Evolutionary conservation across 768 basidiomycete genomes (phyloP).

Genomic region (Cyclocybe aegerita): DNA sequence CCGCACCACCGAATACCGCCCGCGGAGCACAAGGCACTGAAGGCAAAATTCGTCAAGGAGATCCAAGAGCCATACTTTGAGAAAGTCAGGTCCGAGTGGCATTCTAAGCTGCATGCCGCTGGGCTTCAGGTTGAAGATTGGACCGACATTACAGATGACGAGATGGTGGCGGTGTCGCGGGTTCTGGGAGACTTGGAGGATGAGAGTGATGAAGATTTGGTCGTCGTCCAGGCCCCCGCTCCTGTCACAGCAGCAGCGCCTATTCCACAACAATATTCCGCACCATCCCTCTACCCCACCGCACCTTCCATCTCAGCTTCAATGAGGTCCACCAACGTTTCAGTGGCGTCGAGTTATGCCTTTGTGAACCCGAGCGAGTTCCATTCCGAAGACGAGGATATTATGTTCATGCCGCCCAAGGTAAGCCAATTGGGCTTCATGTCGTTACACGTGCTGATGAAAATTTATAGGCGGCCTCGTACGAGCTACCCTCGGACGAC

Average conservation of each 20-base stretch:
- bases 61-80: slow-evolving; percentile 32
- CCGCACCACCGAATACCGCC: slow-evolving; percentile 15
- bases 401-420: slow-evolving; percentile 30
- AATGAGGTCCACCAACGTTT: slow-evolving; percentile 33
- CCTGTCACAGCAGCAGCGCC: slow-evolving; percentile 9
- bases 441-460: slow-evolving; percentile 14
- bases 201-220: slow-evolving; percentile 28
- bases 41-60: slow-evolving; percentile 21
- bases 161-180: slow-evolving; percentile 31
- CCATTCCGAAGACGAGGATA: slow-evolving; percentile 37
- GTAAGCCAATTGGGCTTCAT: slow-evolving; percentile 22
- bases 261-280: slow-evolving; percentile 14
- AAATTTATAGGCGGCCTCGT: slow-evolving; percentile 21
- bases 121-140: slow-evolving; percentile 42
- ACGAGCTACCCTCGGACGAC: slow-evolving; percentile 29
- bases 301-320: slow-evolving; percentile 31
- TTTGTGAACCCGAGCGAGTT: slow-evolving; percentile 44
- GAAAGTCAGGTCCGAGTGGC: slow-evolving; percentile 41
- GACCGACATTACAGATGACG: slow-evolving; percentile 39
- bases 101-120: slow-evolving; percentile 28
- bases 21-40: slow-evolving; percentile 29
- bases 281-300: slow-evolving; percentile 12
- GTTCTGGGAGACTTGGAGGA: slow-evolving; percentile 38
- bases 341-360: slow-evolving; percentile 38
- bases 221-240: slow-evolving; percentile 9